These are phyloP conservation scores for Amphirosellinia nigrospora DNA, from an alignment of 495 filamentous ascomycete species.

Conservation along the genomic window DNA sequence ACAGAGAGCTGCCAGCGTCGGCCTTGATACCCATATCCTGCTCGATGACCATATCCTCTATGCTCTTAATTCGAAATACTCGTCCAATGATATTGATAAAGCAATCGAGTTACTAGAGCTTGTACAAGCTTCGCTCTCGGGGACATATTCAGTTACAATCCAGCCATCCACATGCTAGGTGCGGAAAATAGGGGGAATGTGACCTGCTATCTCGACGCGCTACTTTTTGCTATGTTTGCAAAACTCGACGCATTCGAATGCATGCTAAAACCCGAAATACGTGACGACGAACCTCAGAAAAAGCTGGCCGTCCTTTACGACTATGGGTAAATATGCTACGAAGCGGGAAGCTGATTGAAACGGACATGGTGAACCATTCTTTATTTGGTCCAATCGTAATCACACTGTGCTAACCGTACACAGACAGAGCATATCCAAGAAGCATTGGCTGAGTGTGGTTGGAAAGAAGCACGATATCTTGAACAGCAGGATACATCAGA, in stretches of 20 bases:
- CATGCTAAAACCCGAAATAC: conserved; percentile 67
- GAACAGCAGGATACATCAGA: conserved; percentile 94
- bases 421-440: conserved; percentile 85
- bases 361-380: conserved; percentile 72
- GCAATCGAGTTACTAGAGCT: conserved; percentile 77
- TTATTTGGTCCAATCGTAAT: not conserved
- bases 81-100: conserved; percentile 72
- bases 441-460: conserved; percentile 84
- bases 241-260: conserved; percentile 88
- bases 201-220: conserved; percentile 88
- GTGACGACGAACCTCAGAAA: conserved; percentile 73
- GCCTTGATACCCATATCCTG: conserved; percentile 59
- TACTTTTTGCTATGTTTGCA: conserved; percentile 98
- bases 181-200: conserved; percentile 85
- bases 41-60: conserved; percentile 71
- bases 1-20: conserved; percentile 54
- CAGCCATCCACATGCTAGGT: conserved; percentile 74
- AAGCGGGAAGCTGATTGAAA: conserved; percentile 81
- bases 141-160: conserved; percentile 77
- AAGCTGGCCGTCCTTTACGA: conserved; percentile 76
- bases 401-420: conserved; percentile 39
- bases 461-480: conserved; percentile 77
- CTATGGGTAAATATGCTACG: conserved; percentile 94
- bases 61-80: conserved; percentile 68
- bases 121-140: conserved; percentile 79